These are phyloP conservation scores for Ocimum tenuiflorum DNA, from an alignment of 257 asterid species.

Conservation along the genomic window DNA sequence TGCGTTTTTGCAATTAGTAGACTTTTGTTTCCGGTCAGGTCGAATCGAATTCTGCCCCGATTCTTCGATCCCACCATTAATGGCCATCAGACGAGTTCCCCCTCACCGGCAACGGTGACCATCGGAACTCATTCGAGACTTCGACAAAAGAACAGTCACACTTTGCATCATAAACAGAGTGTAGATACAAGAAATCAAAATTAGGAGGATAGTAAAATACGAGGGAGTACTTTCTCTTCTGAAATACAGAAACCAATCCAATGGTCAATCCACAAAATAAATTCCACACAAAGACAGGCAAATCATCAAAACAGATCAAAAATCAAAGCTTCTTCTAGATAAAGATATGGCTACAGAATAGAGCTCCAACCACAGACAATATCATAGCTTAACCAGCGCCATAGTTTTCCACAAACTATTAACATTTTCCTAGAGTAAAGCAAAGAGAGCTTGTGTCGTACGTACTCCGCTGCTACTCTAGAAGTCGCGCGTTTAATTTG, in stretches of 20 bases:
- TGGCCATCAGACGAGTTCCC: too few species aligned
- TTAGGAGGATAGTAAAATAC: not conserved
- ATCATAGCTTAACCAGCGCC: slow-evolving; percentile 30
- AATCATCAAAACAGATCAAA: slow-evolving; percentile 4
- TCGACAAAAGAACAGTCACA: not conserved
- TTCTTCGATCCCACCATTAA: too few species aligned
- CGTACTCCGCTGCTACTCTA: slow-evolving; percentile 10
- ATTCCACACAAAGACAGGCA: slow-evolving; percentile 2
- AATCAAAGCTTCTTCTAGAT: slow-evolving; percentile 22
- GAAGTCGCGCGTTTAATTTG: slow-evolving; percentile 20
- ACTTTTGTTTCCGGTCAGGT: too few species aligned
- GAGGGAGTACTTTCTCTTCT: not conserved
- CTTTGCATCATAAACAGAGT: not conserved
- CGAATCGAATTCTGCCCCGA: too few species aligned
- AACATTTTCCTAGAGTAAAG: slow-evolving; percentile 33
- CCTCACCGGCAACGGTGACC: not conserved
- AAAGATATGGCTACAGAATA: slow-evolving; percentile 19
- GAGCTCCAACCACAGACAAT: slow-evolving; percentile 24
- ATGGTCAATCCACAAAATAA: slow-evolving; percentile 16
- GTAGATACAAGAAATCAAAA: not conserved
- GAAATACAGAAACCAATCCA: slow-evolving; percentile 25
- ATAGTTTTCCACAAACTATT: slow-evolving; percentile 37
- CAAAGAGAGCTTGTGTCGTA: slow-evolving; percentile 15
- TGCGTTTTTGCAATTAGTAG: too few species aligned
- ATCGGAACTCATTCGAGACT: not conserved